Conservation (phyloP, 139 green algal species). For the Dunaliella primolecta region DNA sequence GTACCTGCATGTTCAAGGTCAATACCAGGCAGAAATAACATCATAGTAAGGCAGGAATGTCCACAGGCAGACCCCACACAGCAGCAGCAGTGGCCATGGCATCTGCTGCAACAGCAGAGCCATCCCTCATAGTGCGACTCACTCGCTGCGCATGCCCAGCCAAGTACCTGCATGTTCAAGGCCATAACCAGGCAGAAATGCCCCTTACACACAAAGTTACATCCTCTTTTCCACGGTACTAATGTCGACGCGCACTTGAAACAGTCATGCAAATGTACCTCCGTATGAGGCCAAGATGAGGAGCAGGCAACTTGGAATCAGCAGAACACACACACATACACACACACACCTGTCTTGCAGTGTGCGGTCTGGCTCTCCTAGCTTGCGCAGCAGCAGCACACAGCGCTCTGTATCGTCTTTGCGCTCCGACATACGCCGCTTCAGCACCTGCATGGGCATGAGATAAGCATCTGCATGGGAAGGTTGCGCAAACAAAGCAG, state of each 20-base stretch:
- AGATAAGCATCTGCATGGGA: background rate
- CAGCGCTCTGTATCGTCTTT: slow-evolving; percentile 65
- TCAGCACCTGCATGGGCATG: slow-evolving; percentile 31
- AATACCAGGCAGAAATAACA: no score
- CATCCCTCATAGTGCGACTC: slow-evolving; percentile 49
- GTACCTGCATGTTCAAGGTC: slow-evolving; percentile 57
- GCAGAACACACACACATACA: slow-evolving; percentile 1
- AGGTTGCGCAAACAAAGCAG: background rate
- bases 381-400: slow-evolving; percentile 74
- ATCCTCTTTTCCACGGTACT: no score
- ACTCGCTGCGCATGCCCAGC: slow-evolving; percentile 60
- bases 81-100: slow-evolving; percentile 41
- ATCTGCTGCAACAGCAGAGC: slow-evolving; percentile 39
- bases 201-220: no score
- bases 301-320: no score
- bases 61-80: background rate
- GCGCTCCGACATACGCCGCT: slow-evolving; percentile 58
- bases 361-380: slow-evolving; percentile 71
- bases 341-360: slow-evolving; percentile 57
- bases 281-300: no score
- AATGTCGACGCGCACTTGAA: no score
- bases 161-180: slow-evolving; percentile 62
- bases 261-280: no score
- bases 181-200: no score
- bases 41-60: background rate